Evolutionary conservation across 2,329 filamentous ascomycete genomes (phyloP).

Genomic region (Onygena corvina): DNA sequence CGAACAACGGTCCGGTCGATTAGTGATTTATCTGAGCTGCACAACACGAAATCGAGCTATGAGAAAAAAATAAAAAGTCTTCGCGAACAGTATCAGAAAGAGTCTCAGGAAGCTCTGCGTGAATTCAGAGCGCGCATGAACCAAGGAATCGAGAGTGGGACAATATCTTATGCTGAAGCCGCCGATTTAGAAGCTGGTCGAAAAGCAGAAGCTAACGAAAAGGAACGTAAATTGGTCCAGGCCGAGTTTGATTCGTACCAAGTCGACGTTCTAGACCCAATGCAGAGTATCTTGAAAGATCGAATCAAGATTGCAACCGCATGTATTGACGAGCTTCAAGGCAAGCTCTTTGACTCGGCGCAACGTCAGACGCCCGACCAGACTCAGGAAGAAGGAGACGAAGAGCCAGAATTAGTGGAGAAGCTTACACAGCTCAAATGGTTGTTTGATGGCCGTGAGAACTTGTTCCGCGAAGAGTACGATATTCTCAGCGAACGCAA

Average conservation of each 20-base stretch:
- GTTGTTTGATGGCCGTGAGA: constrained; percentile 90
- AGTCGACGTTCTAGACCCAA: constrained; percentile 64
- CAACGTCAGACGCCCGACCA: constrained; percentile 61
- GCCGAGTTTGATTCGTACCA: constrained; percentile 77
- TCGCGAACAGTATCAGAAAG: constrained; percentile 40
- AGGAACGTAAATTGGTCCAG: constrained; percentile 61
- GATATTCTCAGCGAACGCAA: constrained; percentile 77
- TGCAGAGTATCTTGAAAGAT: constrained; percentile 66
- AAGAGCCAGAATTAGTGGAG: constrained; percentile 84
- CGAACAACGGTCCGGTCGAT: constrained; percentile 61
- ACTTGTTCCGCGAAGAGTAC: constrained; percentile 71
- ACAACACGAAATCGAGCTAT: constrained; percentile 49
- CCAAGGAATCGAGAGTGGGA: constrained; percentile 62
- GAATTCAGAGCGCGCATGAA: constrained; percentile 64
- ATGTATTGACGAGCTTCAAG: constrained; percentile 64
- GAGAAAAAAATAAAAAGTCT: constrained; percentile 40
- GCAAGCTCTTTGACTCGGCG: constrained; percentile 59
- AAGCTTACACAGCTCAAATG: constrained; percentile 91
- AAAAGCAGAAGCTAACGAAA: constrained; percentile 54
- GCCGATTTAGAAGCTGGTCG: constrained; percentile 69
- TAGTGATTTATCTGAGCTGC: constrained; percentile 60
- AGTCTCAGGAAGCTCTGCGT: constrained; percentile 49
- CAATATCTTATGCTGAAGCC: constrained; percentile 70
- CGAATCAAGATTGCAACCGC: constrained; percentile 62
- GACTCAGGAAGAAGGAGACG: constrained; percentile 88